Evolutionary conservation across 495 filamentous ascomycete genomes (phyloP).

Genomic region (Hyaloscypha finlandica): DNA sequence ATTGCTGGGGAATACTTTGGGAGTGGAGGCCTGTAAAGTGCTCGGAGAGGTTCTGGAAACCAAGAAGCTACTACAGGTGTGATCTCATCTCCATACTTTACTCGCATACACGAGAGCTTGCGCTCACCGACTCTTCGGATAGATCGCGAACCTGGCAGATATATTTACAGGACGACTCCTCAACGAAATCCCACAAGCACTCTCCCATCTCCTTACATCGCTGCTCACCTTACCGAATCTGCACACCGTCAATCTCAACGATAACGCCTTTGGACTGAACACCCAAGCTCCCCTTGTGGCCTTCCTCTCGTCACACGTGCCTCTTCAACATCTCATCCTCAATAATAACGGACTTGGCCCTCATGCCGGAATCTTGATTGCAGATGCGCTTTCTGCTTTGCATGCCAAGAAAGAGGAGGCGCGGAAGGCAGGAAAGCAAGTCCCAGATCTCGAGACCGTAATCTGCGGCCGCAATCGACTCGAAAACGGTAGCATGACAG

Average conservation of each 20-base stretch:
- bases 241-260: slow-evolving; percentile 90
- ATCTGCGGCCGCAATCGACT: slow-evolving; percentile 94
- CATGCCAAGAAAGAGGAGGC: slow-evolving; percentile 76
- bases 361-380: slow-evolving; percentile 80
- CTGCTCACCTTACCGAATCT: slow-evolving; percentile 80
- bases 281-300: slow-evolving; percentile 80
- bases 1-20: slow-evolving; percentile 87
- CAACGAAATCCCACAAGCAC: slow-evolving; percentile 88
- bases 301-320: slow-evolving; percentile 82
- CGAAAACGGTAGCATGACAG: slow-evolving; percentile 93
- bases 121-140: slow-evolving; percentile 19
- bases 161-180: slow-evolving; percentile 96
- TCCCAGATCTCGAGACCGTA: slow-evolving; percentile 85
- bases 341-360: slow-evolving; percentile 99
- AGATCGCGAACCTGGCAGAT: slow-evolving; percentile 89
- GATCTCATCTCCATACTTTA: neutral
- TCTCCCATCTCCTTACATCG: slow-evolving; percentile 80
- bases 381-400: slow-evolving; percentile 77
- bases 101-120: neutral
- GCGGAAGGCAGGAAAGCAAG: slow-evolving; percentile 61
- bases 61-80: slow-evolving; percentile 76
- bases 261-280: slow-evolving; percentile 97
- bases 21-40: slow-evolving; percentile 80
- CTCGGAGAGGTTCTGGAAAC: slow-evolving; percentile 77
- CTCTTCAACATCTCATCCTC: slow-evolving; percentile 87